Evolutionary conservation across 2,329 filamentous ascomycete species (phyloP), one percentile per base, ranked within the genome.

Genomic region (Tolypocladium sp.): DNA sequence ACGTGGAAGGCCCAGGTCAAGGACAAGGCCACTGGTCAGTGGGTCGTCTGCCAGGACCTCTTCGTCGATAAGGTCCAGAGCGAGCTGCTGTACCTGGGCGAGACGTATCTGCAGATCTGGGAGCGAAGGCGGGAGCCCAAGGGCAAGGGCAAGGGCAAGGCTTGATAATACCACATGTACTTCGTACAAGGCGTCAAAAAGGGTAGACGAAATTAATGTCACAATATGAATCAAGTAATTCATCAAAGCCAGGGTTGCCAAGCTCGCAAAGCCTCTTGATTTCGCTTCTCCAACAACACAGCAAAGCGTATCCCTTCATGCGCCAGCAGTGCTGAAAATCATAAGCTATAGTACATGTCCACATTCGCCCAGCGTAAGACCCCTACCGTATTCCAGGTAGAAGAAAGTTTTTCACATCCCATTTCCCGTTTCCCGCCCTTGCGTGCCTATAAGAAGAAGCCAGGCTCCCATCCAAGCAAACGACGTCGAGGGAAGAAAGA

Each of bases 101-200:
- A 99, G 80, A 90, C 90, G 59, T 97, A 97, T 78, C 76, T 97
- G 60, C 95, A 97, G 83, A 85, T 99, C 52, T 97, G 94, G 94
- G 94, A 97, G 78, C 82, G 89, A 73, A 84, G 92, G 74, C 87
- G 83, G 69, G 79, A 77, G 62, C 71, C 75, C 17, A 76, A 72
- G 64, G 67, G 65, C 27, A 63, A 62, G 55, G 62, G 55, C 13
- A 70, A 66, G 66, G 71, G 70, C 44, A 81, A 76, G 63, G 71
- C 22, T 12, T 27, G 6, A 37, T 13, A 22, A 22, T 37, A 53
- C 30, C 49, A 20, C n/a, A 15, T 27, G 30, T 35, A 37, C n/a
- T 35, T 15, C 17, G 10, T 37, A 22, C 7, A 22, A 20, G 49
- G 30, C 30, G 49, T 37, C 20, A 15, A 8, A 17, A 37, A 6